phyloP scores from a whole-genome alignment of 2,329 filamentous ascomycete species.

The Xylaria sp. region DNA sequence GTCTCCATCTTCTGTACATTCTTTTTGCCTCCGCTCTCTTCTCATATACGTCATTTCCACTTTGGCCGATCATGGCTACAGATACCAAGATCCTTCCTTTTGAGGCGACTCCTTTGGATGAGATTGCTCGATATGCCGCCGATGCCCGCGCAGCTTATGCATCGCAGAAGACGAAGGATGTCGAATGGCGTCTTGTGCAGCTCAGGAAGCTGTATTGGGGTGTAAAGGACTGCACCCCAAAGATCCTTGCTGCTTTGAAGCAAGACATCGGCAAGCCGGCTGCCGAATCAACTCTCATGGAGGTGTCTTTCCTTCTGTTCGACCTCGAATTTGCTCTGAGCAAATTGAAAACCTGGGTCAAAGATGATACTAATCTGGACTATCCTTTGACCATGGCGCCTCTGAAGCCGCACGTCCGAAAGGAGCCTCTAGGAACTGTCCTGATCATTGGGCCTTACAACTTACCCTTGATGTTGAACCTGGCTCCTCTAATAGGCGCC shows the following conservation, averaged over 20 bases:
- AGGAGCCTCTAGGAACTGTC: constrained; percentile 84
- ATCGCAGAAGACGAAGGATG: constrained; percentile 78
- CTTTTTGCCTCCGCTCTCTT: background rate
- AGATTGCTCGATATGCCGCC: constrained; percentile 66
- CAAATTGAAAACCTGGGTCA: constrained; percentile 80
- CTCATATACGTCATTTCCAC: background rate
- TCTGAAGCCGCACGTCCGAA: constrained; percentile 76
- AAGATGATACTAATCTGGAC: constrained; percentile 77
- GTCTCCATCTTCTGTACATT: too few species aligned
- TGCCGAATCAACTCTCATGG: constrained; percentile 75
- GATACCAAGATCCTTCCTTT: constrained; percentile 55
- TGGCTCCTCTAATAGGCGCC: constrained; percentile 83
- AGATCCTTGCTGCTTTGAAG: constrained; percentile 75
- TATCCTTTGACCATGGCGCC: constrained; percentile 71
- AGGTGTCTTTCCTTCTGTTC: constrained; percentile 79
- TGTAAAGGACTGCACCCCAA: constrained; percentile 75
- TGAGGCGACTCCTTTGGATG: constrained; percentile 66
- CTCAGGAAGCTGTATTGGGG: constrained; percentile 96
- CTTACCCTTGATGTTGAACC: constrained; percentile 82
- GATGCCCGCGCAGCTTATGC: constrained; percentile 72
- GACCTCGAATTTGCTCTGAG: constrained; percentile 81
- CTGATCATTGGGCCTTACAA: constrained; percentile 94
- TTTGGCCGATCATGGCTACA: constrained; percentile 45
- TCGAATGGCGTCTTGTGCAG: constrained; percentile 83
- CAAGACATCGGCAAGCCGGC: constrained; percentile 78